Percentiles rank a stretch among this genome's conserved stretches.
These are phyloP conservation scores for Chlorella vulgaris DNA, from an alignment of 139 green algal genomes.

Conservation along the genomic window DNA sequence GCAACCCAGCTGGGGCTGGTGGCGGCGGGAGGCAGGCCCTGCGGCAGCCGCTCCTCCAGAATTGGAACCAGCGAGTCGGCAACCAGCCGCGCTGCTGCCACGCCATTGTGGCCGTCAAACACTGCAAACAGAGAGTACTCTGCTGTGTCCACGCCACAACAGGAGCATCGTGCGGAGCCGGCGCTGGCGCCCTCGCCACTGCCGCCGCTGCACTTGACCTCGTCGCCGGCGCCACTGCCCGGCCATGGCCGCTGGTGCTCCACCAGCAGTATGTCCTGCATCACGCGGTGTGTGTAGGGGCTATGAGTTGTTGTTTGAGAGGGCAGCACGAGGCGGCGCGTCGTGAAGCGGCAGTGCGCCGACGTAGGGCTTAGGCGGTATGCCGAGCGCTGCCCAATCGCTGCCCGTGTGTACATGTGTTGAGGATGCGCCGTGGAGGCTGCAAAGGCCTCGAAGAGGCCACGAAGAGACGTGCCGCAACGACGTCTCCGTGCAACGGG, in stretches of 20 bases:
- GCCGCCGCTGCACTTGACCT: neutral
- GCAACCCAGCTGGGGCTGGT: neutral
- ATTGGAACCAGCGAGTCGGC: constrained; percentile 10
- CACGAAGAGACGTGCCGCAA: too few relatives aligned
- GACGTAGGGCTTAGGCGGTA: too few relatives aligned
- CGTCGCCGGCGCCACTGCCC: neutral
- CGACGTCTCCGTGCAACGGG: too few relatives aligned
- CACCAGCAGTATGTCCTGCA: constrained; percentile 43
- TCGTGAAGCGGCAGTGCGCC: too few relatives aligned
- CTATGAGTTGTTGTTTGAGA: too few relatives aligned
- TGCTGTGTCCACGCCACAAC: neutral
- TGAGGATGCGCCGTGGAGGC: too few relatives aligned
- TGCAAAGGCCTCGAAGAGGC: too few relatives aligned
- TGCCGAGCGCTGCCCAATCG: too few relatives aligned
- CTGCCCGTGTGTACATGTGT: too few relatives aligned
- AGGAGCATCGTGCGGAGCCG: constrained; percentile 10
- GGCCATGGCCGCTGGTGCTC: constrained; percentile 45
- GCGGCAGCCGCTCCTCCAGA: constrained; percentile 38
- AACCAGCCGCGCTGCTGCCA: constrained; percentile 40
- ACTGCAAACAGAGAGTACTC: constrained; percentile 57
- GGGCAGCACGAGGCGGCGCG: too few relatives aligned
- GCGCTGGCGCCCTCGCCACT: neutral
- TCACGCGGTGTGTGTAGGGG: too few relatives aligned
- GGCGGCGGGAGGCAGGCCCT: neutral
- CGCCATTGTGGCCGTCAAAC: constrained; percentile 74